Evolutionary conservation across 148 eudicot species (phyloP), one percentile per base, ranked within the genome.

Genomic region (Hydrangea macrophylla): DNA sequence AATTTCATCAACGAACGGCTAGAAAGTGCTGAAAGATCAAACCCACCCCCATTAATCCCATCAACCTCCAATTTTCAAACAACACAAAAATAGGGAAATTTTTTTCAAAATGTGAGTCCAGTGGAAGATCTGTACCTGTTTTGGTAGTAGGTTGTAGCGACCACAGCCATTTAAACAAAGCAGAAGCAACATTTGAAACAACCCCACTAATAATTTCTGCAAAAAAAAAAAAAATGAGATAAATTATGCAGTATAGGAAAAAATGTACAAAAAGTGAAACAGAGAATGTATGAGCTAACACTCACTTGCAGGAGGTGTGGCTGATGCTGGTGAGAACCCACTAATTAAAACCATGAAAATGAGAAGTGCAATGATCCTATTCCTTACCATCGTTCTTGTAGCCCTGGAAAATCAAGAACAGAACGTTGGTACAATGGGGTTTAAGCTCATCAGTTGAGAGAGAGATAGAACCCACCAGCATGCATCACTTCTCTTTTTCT

Each of bases 271-370:
- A n/a, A 6, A 8, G 27, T 9, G 58, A 44, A 35, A 51, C 2
- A 73, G 12, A 64, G 4, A 17, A 25, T 65, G 58, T 32, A 65
- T 7, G 20, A n/a, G 17, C 0, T 33, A 2, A 25, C 7, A 80
- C 90, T 87, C 24, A 90, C 96, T 85, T 76, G 87, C 88, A 75
- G 92, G 90, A 58, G 96, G 88, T 26, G 87, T 78, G 58, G 90
- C 88, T 45, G 90, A 85, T 70, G 78, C 96, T 60, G 86, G 75
- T 37, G 90, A 81, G 35, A 67, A 68, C 37, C 78, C 86, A 74
- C 66, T 44, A 23, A 87, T 56, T 22, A 79, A 61, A 44, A 90
- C 37, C 8, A 78, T 33, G 40, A 71, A 48, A 53, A 81, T 55
- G 50, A 85, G 74, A 61, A 83, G 28, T 9, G 73, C 55, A 62